These are phyloP conservation scores for Hymenoscyphus albidus DNA, from an alignment of 2,329 filamentous ascomycete species.

Conservation along the genomic window DNA sequence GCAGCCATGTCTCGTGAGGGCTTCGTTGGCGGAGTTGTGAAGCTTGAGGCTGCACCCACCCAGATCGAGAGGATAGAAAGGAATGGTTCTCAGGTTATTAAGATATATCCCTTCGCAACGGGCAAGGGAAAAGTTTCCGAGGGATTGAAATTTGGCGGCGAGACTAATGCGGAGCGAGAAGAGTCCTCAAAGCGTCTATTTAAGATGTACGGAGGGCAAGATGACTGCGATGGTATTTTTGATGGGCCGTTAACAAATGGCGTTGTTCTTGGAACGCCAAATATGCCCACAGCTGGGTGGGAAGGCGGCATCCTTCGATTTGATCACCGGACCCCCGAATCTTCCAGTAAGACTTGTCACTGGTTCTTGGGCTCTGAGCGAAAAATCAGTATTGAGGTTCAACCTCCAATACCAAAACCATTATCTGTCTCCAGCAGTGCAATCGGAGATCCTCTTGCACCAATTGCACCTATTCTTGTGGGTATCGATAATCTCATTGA, in stretches of 20 bases:
- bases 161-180: conserved; percentile 78
- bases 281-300: conserved; percentile 60
- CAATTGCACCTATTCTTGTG: conserved; percentile 59
- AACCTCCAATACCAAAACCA: conserved; percentile 66
- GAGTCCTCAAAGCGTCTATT: conserved; percentile 69
- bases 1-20: conserved; percentile 65
- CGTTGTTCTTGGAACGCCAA: conserved; percentile 63
- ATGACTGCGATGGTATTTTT: conserved; percentile 58
- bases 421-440: conserved; percentile 46
- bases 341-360: conserved; percentile 45
- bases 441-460: conserved; percentile 53
- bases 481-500: conserved; percentile 77
- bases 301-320: conserved; percentile 82
- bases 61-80: conserved; percentile 44
- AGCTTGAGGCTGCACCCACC: conserved; percentile 73
- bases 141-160: conserved; percentile 80
- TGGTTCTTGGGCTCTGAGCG: conserved; percentile 80
- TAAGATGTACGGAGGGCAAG: conserved; percentile 61
- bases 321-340: conserved; percentile 53
- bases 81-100: conserved; percentile 53
- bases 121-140: conserved; percentile 52
- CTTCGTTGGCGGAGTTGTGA: conserved; percentile 81
- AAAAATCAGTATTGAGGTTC: conserved; percentile 70
- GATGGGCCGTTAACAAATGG: conserved; percentile 87
- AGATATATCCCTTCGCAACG: conserved; percentile 74